A percentile compares a stretch with the other conserved stretches of the same genome.
These are phyloP conservation scores for Fusarium cyanostomum DNA, from an alignment of 2,329 filamentous ascomycete genomes.

Conservation along the genomic window DNA sequence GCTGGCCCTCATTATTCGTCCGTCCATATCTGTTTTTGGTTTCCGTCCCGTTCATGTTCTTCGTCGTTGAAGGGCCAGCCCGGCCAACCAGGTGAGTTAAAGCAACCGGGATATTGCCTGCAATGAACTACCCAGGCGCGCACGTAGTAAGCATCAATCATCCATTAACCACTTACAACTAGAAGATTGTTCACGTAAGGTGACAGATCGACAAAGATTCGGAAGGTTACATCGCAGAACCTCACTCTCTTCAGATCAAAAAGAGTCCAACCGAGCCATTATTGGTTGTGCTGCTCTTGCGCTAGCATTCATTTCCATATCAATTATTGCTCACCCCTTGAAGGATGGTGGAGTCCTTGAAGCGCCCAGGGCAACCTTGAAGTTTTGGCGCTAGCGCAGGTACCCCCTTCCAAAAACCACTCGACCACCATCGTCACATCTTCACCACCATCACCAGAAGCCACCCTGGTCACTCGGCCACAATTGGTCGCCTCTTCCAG, in stretches of 20 bases:
- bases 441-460: slow-evolving; percentile 35
- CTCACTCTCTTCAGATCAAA: slow-evolving; percentile 1
- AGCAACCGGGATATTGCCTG: neutral
- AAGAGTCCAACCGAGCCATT: neutral
- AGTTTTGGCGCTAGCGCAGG: slow-evolving; percentile 30
- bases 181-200: slow-evolving; percentile 3
- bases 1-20: neutral
- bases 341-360: slow-evolving; percentile 7
- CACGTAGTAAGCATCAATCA: neutral
- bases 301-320: slow-evolving; percentile 20
- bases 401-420: slow-evolving; percentile 15
- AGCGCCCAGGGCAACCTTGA: slow-evolving; percentile 14
- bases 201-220: neutral
- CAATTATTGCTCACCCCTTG: slow-evolving; percentile 13
- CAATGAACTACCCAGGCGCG: too few relatives aligned
- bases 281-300: slow-evolving; percentile 21
- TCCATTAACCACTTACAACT: neutral
- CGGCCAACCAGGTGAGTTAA: neutral
- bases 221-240: slow-evolving; percentile 21
- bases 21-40: neutral
- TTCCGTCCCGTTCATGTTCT: neutral
- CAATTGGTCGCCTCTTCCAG: slow-evolving; percentile 20
- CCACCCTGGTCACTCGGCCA: slow-evolving; percentile 10
- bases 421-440: slow-evolving; percentile 13
- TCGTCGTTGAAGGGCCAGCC: neutral